A percentile compares a stretch with the other conserved stretches of the same genome.
Conservation (phyloP, 768 basidiomycete genomes). For the Termitomyces sp. region DNA sequence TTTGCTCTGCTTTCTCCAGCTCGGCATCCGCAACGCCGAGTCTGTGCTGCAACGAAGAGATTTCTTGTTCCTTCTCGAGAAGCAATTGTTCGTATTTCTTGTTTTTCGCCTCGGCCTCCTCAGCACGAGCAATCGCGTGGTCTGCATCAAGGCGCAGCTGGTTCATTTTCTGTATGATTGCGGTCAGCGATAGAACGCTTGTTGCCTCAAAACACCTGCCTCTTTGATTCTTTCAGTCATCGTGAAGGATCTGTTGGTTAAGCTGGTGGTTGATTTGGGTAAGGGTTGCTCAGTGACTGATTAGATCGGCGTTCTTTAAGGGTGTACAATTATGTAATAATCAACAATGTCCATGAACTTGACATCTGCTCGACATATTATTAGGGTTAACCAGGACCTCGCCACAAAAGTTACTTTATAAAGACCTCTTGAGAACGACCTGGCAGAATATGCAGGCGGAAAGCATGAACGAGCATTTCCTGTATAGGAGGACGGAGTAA, state of each 20-base stretch:
- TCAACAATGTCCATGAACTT: not conserved
- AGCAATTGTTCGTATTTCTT: constrained; percentile 73
- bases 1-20: constrained; percentile 66
- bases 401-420: too few species aligned
- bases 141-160: constrained; percentile 85
- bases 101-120: constrained; percentile 79
- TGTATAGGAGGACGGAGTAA: not conserved
- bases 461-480: not conserved
- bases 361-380: too few species aligned
- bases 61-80: constrained; percentile 83
- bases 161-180: constrained; percentile 66
- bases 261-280: constrained; percentile 14
- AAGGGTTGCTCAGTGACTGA: constrained; percentile 30
- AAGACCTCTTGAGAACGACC: not conserved
- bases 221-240: constrained; percentile 54
- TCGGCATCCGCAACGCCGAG: constrained; percentile 62
- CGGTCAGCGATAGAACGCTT: not conserved
- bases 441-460: not conserved
- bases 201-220: constrained; percentile 23
- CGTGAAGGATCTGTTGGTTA: constrained; percentile 14
- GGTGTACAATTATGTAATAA: constrained; percentile 15
- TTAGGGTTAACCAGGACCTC: not conserved
- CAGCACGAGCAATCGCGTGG: constrained; percentile 73
- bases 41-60: constrained; percentile 73
- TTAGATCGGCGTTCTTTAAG: constrained; percentile 25